Conservation (phyloP, 768 basidiomycete species). For the Trametes cingulata region DNA sequence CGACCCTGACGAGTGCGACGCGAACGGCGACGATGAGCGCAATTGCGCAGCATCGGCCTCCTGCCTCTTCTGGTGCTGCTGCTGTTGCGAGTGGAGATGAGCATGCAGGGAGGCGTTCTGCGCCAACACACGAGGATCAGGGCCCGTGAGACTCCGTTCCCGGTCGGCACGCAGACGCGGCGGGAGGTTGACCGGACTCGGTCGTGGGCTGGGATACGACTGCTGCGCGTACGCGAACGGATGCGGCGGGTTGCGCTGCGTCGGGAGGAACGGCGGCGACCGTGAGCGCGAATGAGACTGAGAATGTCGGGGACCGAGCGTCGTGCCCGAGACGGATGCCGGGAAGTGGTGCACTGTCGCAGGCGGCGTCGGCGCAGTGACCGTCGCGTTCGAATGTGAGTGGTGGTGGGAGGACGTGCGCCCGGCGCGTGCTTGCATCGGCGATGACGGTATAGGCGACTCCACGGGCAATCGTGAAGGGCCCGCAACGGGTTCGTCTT, state of each 20-base stretch:
- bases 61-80: neutral
- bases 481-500: constrained; percentile 9
- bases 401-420: constrained; percentile 44
- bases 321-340: constrained; percentile 20
- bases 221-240: constrained; percentile 5
- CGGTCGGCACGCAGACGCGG: constrained; percentile 18
- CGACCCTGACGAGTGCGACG: constrained; percentile 40
- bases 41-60: constrained; percentile 11
- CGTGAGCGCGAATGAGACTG: constrained; percentile 24
- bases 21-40: constrained; percentile 30
- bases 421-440: neutral
- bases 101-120: neutral
- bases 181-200: constrained; percentile 11
- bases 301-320: constrained; percentile 24
- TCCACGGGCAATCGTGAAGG: constrained; percentile 8
- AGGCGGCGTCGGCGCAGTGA: constrained; percentile 45
- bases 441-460: constrained; percentile 1
- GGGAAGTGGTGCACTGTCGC: constrained; percentile 27
- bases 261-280: constrained; percentile 20
- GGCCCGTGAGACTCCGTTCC: constrained; percentile 7
- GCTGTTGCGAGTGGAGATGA: constrained; percentile 7
- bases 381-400: constrained; percentile 50
- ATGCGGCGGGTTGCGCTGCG: constrained; percentile 12
- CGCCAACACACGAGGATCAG: neutral
- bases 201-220: constrained; percentile 13